phyloP scores from a whole-genome alignment of 2,329 filamentous ascomycete species.

The Claviceps monticola region DNA sequence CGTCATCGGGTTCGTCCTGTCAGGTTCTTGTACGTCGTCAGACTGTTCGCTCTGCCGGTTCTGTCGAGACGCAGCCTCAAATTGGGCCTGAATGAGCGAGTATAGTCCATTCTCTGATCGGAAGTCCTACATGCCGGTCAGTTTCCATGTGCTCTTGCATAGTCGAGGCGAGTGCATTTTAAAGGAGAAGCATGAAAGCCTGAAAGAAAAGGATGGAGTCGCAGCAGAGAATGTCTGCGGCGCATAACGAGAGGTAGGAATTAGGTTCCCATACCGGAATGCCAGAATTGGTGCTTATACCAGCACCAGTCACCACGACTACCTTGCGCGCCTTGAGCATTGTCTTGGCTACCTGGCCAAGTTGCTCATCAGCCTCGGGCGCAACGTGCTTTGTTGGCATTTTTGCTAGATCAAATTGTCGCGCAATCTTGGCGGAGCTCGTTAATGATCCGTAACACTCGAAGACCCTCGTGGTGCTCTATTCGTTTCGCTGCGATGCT shows the following conservation, averaged over 20 bases:
- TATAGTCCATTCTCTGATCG: conserved; percentile 61
- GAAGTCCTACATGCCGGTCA: conserved; percentile 44
- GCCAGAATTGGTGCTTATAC: conserved; percentile 63
- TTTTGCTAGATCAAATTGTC: no score
- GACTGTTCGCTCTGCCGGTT: conserved; percentile 15
- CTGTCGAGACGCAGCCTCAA: conserved; percentile 37
- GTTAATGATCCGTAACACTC: no score
- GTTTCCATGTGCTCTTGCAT: background rate
- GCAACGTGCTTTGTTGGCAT: conserved; percentile 48
- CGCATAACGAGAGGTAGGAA: background rate
- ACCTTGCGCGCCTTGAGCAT: conserved; percentile 53
- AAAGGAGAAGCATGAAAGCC: no score
- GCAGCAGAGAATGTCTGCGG: no score
- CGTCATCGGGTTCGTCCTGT: conserved; percentile 8
- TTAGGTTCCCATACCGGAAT: conserved; percentile 44
- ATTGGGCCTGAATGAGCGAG: conserved; percentile 55
- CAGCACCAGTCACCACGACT: conserved; percentile 58
- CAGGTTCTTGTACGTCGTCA: conserved; percentile 12
- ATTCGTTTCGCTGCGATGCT: no score
- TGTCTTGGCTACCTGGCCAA: conserved; percentile 52
- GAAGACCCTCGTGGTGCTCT: no score
- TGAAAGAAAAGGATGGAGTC: no score
- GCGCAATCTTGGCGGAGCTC: no score
- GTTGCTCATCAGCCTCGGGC: conserved; percentile 33
- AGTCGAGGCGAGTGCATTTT: no score